Evolutionary conservation across 371 early-diverging fungal species (phyloP), one percentile per base, ranked within the genome.

Genomic region (Batrachochytrium dendrobatidis): DNA sequence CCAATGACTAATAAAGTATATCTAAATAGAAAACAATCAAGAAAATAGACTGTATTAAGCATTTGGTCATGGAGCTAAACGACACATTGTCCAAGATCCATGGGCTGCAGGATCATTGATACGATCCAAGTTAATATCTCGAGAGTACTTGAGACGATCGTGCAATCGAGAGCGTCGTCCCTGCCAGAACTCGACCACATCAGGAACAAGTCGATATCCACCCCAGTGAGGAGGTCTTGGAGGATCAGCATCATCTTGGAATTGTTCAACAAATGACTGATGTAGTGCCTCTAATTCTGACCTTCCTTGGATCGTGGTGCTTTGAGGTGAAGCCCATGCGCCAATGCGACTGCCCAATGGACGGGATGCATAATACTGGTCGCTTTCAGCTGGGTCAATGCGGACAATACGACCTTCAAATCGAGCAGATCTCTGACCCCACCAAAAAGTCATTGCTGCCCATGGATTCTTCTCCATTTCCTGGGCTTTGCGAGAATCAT

Each of bases 111-210:
- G 8, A 32, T 49, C 34, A 18, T 20, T 32, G 3, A 45, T 20
- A 7, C 24, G 24, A 5, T 12, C 12, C 6, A 5, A 26, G 46
- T 45, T 12, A 26, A 45, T 3, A 12, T 3, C 3, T 20, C 46
- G 46, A 20, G 3, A 3, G 55, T 60, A 73, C 31, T 60, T 30
- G 8, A 73, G 24, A 2, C 78, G 61, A 50, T 75, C 78, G 56
- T 77, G 78, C 43, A 77, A 50, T 51, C 78, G 31, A 33, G 61
- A 62, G 2, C 61, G 68, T 22, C 78, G 59, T 1, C 78, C 79
- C 54, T 73, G 70, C 79, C 79, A 78, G 52, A 78, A 78, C 66
- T 78, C 79, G 33, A 78, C 71, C 29, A 58, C 33, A 5, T 65
- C 68, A 22, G 76, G 75, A 7, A 59, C 56, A 26, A 75, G 62